Evolutionary conservation across 2,329 filamentous ascomycete species (phyloP).

Genomic region (Claviceps arundinis): DNA sequence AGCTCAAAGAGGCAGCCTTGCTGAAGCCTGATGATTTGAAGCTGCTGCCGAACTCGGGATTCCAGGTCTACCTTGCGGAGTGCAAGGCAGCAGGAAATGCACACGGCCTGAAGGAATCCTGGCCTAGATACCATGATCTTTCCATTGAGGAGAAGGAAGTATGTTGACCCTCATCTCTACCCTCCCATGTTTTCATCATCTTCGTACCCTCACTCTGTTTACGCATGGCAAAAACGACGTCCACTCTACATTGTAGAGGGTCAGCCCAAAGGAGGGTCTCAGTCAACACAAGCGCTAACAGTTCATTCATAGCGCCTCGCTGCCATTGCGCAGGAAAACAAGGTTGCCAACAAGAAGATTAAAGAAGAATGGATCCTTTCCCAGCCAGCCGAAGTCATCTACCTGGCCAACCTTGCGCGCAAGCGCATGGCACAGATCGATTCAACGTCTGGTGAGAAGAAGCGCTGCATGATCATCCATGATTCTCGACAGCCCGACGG

Average conservation of each 20-base stretch:
- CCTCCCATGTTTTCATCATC: not conserved
- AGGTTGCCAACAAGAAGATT: conserved; percentile 22
- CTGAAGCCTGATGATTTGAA: conserved; percentile 22
- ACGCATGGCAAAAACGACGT: not conserved
- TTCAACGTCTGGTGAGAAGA: conserved; percentile 20
- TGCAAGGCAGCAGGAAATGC: too few relatives aligned
- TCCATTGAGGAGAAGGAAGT: conserved; percentile 30
- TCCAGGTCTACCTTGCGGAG: conserved; percentile 25
- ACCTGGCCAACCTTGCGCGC: conserved; percentile 35
- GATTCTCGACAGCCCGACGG: conserved; percentile 33
- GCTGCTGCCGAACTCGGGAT: conserved; percentile 18
- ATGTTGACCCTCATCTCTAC: conserved; percentile 11
- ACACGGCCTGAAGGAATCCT: conserved; percentile 12
- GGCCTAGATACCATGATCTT: conserved; percentile 25
- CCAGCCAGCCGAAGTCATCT: conserved; percentile 25
- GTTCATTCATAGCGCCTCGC: conserved; percentile 16
- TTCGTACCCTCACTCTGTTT: not conserved
- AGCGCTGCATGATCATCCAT: conserved; percentile 17
- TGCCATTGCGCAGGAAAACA: conserved; percentile 25
- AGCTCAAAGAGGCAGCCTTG: conserved; percentile 29
- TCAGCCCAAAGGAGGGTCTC: not conserved
- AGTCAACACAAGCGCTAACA: not conserved
- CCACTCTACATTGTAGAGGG: not conserved
- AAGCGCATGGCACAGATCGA: too few relatives aligned
- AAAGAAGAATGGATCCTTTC: conserved; percentile 36